Percentiles rank a stretch among this genome's conserved stretches.
Conservation (phyloP, 495 filamentous ascomycete genomes). For the Barbatosphaeria neglecta region DNA sequence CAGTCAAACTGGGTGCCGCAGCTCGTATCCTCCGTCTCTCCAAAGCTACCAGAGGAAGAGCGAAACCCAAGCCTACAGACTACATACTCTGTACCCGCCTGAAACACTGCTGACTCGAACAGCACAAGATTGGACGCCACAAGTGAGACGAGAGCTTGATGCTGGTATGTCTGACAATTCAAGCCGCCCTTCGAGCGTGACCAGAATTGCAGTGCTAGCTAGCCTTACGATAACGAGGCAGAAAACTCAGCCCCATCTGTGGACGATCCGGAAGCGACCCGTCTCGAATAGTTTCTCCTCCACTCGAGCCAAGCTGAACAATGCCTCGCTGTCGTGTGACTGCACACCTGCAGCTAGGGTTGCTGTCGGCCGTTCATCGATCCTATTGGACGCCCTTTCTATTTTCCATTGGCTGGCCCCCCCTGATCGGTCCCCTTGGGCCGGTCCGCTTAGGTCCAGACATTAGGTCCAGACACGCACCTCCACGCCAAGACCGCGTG, state of each 20-base stretch:
- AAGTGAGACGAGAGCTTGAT: background rate
- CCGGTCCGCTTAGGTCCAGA: background rate
- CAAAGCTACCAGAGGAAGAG: too few relatives aligned
- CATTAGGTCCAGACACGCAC: background rate
- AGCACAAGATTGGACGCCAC: background rate
- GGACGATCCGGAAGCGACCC: background rate
- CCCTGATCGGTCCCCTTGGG: too few relatives aligned
- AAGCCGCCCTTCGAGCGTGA: too few relatives aligned
- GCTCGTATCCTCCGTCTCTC: too few relatives aligned
- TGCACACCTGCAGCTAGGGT: background rate
- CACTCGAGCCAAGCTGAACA: too few relatives aligned
- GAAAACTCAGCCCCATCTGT: background rate
- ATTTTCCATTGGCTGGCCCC: too few relatives aligned
- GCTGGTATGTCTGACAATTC: too few relatives aligned
- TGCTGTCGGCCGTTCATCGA: too few relatives aligned
- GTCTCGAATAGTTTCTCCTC: background rate
- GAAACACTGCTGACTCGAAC: background rate
- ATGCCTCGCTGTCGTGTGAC: background rate
- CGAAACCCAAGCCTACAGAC: background rate
- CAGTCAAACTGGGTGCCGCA: too few relatives aligned
- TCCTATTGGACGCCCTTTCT: background rate
- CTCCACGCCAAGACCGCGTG: background rate
- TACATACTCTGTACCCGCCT: too few relatives aligned
- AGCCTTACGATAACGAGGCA: background rate
- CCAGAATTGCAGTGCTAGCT: background rate